Conservation (phyloP, 1,284 basidiomycete species). For the Apiotrichum brassicae region DNA sequence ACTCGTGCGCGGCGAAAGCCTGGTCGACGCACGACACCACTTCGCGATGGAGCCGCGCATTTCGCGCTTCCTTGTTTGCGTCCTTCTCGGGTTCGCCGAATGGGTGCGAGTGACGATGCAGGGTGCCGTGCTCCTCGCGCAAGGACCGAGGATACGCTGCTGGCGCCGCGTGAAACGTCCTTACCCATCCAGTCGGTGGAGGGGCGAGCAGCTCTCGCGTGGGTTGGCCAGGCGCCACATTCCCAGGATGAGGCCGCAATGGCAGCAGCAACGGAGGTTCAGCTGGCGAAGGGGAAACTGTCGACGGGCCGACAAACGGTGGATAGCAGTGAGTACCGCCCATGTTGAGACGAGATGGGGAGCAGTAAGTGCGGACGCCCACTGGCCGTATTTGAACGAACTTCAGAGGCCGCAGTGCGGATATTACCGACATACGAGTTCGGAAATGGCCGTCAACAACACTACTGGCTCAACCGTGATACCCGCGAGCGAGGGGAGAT, state of each 20-base stretch:
- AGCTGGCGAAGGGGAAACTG: no score
- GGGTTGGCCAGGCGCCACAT: not conserved
- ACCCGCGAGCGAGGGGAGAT: no score
- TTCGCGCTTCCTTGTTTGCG: slow-evolving; percentile 27
- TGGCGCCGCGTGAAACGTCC: slow-evolving; percentile 64
- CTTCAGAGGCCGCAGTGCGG: no score
- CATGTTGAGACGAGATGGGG: no score
- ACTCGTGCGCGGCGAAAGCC: slow-evolving; percentile 6
- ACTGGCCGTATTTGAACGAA: no score
- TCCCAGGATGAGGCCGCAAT: slow-evolving; percentile 1
- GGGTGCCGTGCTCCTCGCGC: slow-evolving; percentile 27
- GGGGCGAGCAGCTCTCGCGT: slow-evolving; percentile 20
- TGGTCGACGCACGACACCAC: not conserved
- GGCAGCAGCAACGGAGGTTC: no score
- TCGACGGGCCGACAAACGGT: no score
- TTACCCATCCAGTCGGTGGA: slow-evolving; percentile 43
- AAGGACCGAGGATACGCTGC: slow-evolving; percentile 58
- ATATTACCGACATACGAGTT: no score
- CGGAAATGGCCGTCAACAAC: no score
- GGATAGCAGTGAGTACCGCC: no score
- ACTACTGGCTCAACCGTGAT: no score
- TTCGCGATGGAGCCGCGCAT: slow-evolving; percentile 9
- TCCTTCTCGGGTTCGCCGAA: slow-evolving; percentile 7
- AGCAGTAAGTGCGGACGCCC: no score
- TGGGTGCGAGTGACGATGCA: slow-evolving; percentile 17